phyloP scores from a whole-genome alignment of 2,329 filamentous ascomycete species.

The Didymella pinodella region DNA sequence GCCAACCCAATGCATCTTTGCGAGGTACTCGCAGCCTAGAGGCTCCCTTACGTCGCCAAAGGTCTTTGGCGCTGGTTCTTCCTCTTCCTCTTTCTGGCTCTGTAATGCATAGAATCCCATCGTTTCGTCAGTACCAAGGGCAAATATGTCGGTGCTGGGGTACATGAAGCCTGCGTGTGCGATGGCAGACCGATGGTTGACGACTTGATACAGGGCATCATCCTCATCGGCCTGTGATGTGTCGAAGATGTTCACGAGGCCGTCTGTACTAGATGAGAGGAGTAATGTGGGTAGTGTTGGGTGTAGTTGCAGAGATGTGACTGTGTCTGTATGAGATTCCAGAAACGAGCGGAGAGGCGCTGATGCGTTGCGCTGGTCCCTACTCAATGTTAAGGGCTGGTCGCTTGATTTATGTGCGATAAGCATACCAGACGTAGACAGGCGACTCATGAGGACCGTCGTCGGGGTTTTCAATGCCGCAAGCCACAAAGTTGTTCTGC shows the following conservation, averaged over 20 bases:
- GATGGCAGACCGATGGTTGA: slow-evolving; percentile 78
- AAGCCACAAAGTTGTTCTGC: slow-evolving; percentile 67
- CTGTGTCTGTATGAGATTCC: slow-evolving; percentile 64
- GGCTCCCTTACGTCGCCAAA: slow-evolving; percentile 74
- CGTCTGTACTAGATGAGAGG: slow-evolving; percentile 80
- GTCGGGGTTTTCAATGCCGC: slow-evolving; percentile 72
- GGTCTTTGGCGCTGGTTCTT: slow-evolving; percentile 54
- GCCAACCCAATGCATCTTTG: slow-evolving; percentile 69
- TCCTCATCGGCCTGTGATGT: slow-evolving; percentile 71
- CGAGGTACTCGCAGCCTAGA: slow-evolving; percentile 77
- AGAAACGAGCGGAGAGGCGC: slow-evolving; percentile 51
- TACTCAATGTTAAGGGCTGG: slow-evolving; percentile 13
- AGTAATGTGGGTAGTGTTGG: slow-evolving; percentile 67
- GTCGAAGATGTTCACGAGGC: slow-evolving; percentile 79
- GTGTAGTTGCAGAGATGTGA: slow-evolving; percentile 70
- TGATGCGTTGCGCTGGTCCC: slow-evolving; percentile 53
- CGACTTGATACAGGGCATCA: slow-evolving; percentile 77
- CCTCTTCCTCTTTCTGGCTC: slow-evolving; percentile 67
- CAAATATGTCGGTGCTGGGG: slow-evolving; percentile 62
- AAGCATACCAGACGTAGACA: slow-evolving; percentile 49
- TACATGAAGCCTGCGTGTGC: slow-evolving; percentile 77
- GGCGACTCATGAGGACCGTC: slow-evolving; percentile 58
- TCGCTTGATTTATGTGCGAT: neutral
- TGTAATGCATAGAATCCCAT: slow-evolving; percentile 76
- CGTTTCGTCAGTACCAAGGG: slow-evolving; percentile 79